phyloP scores from a whole-genome alignment of 306 rosid species.

The Sicyos baderoa region DNA sequence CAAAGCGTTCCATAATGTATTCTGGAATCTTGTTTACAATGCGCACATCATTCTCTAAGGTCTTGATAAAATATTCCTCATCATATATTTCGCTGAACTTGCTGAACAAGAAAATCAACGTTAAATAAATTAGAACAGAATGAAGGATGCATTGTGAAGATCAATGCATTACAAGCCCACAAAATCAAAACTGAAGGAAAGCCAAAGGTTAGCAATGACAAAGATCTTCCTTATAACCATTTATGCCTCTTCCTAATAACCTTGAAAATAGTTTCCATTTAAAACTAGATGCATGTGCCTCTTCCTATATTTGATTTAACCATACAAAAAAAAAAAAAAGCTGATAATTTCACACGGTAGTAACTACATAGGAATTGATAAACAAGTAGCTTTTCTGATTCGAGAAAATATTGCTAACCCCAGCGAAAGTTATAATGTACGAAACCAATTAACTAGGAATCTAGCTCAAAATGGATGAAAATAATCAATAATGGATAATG shows the following conservation, averaged over 20 bases:
- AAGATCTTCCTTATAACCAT: not conserved
- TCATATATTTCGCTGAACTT: conserved; percentile 86
- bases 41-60: conserved; percentile 69
- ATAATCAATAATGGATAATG: too few species aligned
- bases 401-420: not conserved
- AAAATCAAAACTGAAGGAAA: not conserved
- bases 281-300: not conserved
- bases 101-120: conserved; percentile 43
- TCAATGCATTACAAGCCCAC: not conserved
- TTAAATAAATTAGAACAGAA: conserved; percentile 28
- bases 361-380: not conserved
- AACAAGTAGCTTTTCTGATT: not conserved
- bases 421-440: too few species aligned
- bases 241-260: not conserved
- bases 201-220: not conserved
- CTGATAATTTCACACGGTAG: not conserved
- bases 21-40: conserved; percentile 76
- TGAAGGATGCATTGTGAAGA: not conserved
- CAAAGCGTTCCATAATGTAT: conserved; percentile 92
- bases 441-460: too few species aligned
- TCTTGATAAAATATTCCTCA: conserved; percentile 59
- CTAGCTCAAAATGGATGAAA: too few species aligned
- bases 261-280: not conserved
- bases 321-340: not conserved
- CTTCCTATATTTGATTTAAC: not conserved